These are phyloP conservation scores for Botrytis cinerea DNA, from an alignment of 2,329 filamentous ascomycete species.

Conservation along the genomic window DNA sequence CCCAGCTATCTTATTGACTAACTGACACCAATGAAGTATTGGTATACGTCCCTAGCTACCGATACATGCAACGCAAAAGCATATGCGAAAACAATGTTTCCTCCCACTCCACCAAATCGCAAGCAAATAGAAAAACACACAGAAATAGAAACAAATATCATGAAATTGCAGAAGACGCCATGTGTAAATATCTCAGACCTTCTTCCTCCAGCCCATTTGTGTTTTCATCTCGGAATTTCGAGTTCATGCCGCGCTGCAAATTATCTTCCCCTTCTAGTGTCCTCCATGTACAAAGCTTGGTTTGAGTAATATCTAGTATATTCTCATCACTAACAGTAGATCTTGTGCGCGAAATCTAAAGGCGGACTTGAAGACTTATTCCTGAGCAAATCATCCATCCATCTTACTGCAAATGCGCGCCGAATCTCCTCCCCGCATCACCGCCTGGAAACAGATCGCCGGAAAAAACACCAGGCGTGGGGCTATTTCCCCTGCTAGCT, in stretches of 20 bases:
- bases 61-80: neutral
- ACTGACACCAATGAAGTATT: neutral
- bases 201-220: neutral
- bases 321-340: neutral
- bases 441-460: constrained; percentile 5
- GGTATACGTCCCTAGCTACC: neutral
- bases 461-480: constrained; percentile 29
- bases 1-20: neutral
- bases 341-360: neutral
- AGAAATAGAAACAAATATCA: neutral
- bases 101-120: neutral
- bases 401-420: constrained; percentile 15
- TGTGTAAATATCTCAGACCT: neutral
- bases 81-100: neutral
- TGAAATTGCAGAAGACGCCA: neutral
- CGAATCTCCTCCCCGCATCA: constrained; percentile 15
- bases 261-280: neutral
- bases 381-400: neutral
- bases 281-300: neutral
- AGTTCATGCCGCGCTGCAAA: neutral
- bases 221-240: neutral
- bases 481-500: constrained; percentile 36
- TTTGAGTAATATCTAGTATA: neutral
- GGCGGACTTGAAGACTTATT: too few relatives aligned
- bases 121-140: neutral